phyloP scores from a whole-genome alignment of 164 flowering plant genomes.

The Tinospora cordifolia region DNA sequence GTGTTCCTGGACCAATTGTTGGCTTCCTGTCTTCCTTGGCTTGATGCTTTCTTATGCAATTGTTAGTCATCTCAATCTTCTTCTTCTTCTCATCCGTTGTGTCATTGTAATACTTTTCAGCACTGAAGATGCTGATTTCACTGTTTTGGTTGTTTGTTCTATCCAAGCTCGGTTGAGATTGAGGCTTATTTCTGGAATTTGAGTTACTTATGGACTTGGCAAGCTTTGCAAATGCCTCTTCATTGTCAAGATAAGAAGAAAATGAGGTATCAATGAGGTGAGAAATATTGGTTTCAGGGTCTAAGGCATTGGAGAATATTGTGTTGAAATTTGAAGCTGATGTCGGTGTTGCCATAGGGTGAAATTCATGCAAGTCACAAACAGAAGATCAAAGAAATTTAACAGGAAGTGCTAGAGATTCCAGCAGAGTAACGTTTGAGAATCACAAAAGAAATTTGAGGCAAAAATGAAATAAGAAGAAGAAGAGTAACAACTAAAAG shows the following conservation, averaged over 20 bases:
- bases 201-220: constrained; percentile 16
- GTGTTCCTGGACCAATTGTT: constrained; percentile 27
- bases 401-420: neutral
- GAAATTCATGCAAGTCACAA: too few species aligned
- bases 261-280: constrained; percentile 34
- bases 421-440: neutral
- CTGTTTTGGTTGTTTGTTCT: constrained; percentile 33
- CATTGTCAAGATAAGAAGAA: constrained; percentile 28
- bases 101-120: constrained; percentile 66
- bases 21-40: constrained; percentile 14
- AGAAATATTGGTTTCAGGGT: constrained; percentile 1
- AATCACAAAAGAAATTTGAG: neutral
- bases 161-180: constrained; percentile 7
- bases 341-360: constrained; percentile 27
- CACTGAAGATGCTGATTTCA: constrained; percentile 65
- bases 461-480: neutral
- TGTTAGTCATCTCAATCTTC: constrained; percentile 11
- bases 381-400: neutral
- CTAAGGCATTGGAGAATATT: constrained; percentile 5
- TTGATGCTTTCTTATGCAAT: constrained; percentile 5
- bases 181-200: neutral
- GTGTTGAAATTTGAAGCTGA: constrained; percentile 23
- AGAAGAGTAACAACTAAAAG: neutral
- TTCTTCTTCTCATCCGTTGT: constrained; percentile 23
- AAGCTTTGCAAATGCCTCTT: constrained; percentile 22